Conservation (phyloP, 805 yeast species). For the Wickerhamomyces rabaulensis region DNA sequence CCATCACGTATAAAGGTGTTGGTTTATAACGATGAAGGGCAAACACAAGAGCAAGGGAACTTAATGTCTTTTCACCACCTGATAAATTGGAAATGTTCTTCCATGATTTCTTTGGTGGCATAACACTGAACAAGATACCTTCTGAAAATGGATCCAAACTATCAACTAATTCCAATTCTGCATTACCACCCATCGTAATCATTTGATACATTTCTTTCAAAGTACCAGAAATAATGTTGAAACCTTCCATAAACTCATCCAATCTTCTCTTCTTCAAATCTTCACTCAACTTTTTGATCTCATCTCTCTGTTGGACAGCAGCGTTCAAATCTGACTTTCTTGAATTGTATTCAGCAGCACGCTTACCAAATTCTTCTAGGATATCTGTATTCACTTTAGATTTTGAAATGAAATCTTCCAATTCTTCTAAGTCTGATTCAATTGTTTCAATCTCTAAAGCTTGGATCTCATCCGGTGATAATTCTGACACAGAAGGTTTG, state of each 20-base stretch:
- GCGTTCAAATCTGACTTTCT: slow-evolving; percentile 63
- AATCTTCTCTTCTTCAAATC: slow-evolving; percentile 66
- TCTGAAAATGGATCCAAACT: slow-evolving; percentile 97
- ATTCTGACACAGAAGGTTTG: slow-evolving; percentile 31
- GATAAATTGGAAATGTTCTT: slow-evolving; percentile 89
- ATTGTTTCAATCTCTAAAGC: slow-evolving; percentile 43
- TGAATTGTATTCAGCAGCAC: slow-evolving; percentile 56
- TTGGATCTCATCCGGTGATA: slow-evolving; percentile 47
- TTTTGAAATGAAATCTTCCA: slow-evolving; percentile 51
- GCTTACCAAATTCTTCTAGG: slow-evolving; percentile 66
- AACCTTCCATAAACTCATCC: slow-evolving; percentile 92
- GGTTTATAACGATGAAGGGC: slow-evolving; percentile 95
- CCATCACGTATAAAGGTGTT: slow-evolving; percentile 97
- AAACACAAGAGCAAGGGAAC: slow-evolving; percentile 92
- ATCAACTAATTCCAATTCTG: slow-evolving; percentile 92
- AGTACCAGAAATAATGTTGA: slow-evolving; percentile 77
- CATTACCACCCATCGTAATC: slow-evolving; percentile 99
- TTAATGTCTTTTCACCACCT: slow-evolving; percentile 96
- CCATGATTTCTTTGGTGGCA: slow-evolving; percentile 99
- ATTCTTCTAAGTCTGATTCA: slow-evolving; percentile 43
- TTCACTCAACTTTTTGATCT: slow-evolving; percentile 54
- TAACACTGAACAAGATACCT: slow-evolving; percentile 92
- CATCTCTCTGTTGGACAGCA: slow-evolving; percentile 65
- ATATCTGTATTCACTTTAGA: slow-evolving; percentile 68
- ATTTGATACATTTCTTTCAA: slow-evolving; percentile 96